Evolutionary conservation across 2,329 filamentous ascomycete species (phyloP).

Genomic region (Trichophyton benhamiae): DNA sequence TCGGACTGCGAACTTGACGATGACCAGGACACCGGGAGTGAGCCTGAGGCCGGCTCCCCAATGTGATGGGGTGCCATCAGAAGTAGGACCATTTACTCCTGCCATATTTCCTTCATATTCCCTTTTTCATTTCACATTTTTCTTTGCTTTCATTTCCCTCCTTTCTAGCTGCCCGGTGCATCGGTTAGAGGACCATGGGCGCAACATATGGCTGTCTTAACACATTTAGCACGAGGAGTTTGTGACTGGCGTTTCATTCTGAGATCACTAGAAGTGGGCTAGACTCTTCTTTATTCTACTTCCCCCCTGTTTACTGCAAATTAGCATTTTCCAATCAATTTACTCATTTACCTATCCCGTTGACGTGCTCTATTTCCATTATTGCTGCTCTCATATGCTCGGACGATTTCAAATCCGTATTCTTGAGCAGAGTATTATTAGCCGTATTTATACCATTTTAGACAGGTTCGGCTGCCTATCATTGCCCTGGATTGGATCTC

Average conservation of each 20-base stretch:
- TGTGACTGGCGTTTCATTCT: neutral
- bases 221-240: conserved; percentile 1
- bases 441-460: no score
- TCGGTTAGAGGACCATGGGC: neutral
- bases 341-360: neutral
- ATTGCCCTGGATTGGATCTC: no score
- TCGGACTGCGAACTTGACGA: conserved; percentile 32
- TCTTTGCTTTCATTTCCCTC: neutral
- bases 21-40: conserved; percentile 43
- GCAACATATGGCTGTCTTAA: neutral
- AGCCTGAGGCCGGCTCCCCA: conserved; percentile 20
- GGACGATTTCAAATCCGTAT: no score
- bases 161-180: neutral
- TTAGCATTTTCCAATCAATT: neutral
- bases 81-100: neutral
- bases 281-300: neutral
- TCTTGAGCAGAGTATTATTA: no score
- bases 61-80: neutral
- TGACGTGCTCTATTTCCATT: neutral
- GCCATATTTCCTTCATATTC: neutral
- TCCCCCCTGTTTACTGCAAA: neutral
- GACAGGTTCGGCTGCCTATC: no score
- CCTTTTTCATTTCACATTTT: neutral
- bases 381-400: no score
- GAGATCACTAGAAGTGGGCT: neutral